These are phyloP conservation scores for Lipomyces sp. DNA, from an alignment of 805 yeast species.

Conservation along the genomic window DNA sequence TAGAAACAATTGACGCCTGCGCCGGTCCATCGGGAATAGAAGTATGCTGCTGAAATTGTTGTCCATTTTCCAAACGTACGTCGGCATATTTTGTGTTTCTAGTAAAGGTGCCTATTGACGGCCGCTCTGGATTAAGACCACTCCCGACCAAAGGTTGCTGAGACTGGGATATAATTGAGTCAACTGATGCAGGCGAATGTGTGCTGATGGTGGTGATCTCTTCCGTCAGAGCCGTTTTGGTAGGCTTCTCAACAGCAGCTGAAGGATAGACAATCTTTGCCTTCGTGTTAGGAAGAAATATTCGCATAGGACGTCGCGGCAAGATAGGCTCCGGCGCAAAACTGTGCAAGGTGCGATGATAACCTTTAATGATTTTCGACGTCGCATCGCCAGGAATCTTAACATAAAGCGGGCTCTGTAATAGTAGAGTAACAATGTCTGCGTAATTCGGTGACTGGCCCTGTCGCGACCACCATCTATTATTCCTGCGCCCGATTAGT, in stretches of 20 bases:
- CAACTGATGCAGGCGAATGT: background rate
- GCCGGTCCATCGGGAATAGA: background rate
- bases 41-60: background rate
- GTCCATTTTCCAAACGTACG: background rate
- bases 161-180: background rate
- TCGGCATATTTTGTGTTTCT: background rate
- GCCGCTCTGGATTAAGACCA: background rate
- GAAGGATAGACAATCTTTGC: background rate
- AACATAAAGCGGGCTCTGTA: constrained; percentile 32
- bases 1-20: background rate
- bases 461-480: background rate
- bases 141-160: background rate
- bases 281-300: constrained; percentile 8
- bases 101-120: background rate
- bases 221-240: background rate
- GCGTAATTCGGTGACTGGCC: background rate
- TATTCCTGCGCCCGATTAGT: background rate
- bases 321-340: background rate
- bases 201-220: background rate
- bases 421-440: constrained; percentile 2
- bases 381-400: constrained; percentile 29
- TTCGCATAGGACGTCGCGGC: constrained; percentile 6
- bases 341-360: constrained; percentile 2
- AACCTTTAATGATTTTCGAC: constrained; percentile 29
- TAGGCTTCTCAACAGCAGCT: background rate